Conservation (phyloP, 2,329 filamentous ascomycete genomes). For the Cercospora sp. region DNA sequence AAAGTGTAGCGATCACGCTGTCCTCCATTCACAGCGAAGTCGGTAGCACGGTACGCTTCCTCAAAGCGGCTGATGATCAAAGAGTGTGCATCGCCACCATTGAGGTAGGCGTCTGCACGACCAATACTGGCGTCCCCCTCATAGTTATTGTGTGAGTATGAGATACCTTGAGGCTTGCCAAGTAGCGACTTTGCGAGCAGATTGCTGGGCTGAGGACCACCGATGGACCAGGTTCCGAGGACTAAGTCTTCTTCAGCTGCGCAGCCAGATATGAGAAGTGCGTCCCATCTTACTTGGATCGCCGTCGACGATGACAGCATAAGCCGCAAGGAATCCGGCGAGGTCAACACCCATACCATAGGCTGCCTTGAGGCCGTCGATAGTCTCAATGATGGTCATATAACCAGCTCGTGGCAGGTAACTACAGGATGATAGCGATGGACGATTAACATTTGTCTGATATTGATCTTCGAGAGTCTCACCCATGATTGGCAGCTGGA, state of each 20-base stretch:
- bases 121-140: conserved; percentile 38
- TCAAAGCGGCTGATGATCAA: conserved; percentile 25
- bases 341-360: conserved; percentile 19
- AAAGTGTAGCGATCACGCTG: conserved; percentile 23
- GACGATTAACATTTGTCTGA: neutral
- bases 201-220: conserved; percentile 26
- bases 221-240: conserved; percentile 33
- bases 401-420: conserved; percentile 23
- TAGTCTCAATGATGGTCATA: conserved; percentile 32
- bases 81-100: conserved; percentile 24
- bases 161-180: conserved; percentile 27
- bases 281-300: conserved; percentile 11
- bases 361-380: conserved; percentile 26
- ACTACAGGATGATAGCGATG: neutral
- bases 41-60: conserved; percentile 20
- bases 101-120: conserved; percentile 35
- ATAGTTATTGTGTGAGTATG: conserved; percentile 39
- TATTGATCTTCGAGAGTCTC: neutral
- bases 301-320: conserved; percentile 31
- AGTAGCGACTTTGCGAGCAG: conserved; percentile 18
- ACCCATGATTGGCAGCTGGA: conserved; percentile 32
- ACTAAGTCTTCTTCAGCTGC: neutral
- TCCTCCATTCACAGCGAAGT: conserved; percentile 2
- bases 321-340: conserved; percentile 34
- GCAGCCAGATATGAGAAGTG: neutral